Evolutionary conservation across 2,329 filamentous ascomycete species (phyloP).

Genomic region (Colletotrichum sp.): DNA sequence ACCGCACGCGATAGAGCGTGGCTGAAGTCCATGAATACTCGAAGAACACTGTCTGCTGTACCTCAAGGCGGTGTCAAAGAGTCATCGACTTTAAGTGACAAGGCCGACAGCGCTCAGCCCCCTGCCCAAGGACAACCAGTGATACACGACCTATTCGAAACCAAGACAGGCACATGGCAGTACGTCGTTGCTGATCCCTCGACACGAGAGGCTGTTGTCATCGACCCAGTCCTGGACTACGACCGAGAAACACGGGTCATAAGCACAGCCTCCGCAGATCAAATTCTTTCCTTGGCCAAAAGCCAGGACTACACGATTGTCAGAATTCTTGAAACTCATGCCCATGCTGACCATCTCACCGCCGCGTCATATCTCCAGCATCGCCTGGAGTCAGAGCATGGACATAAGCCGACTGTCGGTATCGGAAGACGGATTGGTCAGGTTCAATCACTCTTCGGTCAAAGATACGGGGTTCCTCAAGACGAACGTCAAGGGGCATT

Average conservation of each 20-base stretch:
- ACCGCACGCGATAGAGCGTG: neutral
- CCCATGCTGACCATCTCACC: slow-evolving; percentile 65
- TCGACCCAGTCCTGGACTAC: slow-evolving; percentile 67
- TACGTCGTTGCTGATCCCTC: slow-evolving; percentile 61
- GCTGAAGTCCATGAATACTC: neutral
- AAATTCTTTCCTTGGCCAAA: slow-evolving; percentile 46
- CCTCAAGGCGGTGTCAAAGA: neutral
- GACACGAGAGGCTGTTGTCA: slow-evolving; percentile 55
- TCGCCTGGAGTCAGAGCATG: slow-evolving; percentile 38
- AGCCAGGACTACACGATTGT: slow-evolving; percentile 51
- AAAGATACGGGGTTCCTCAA: slow-evolving; percentile 47
- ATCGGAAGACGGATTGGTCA: slow-evolving; percentile 58
- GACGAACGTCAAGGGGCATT: slow-evolving; percentile 52
- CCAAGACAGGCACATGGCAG: slow-evolving; percentile 57
- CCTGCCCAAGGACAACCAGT: slow-evolving; percentile 28
- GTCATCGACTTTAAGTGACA: neutral
- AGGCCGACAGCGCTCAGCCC: neutral
- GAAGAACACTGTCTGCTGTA: neutral
- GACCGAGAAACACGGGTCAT: slow-evolving; percentile 46
- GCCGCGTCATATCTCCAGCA: slow-evolving; percentile 61
- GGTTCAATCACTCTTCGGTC: slow-evolving; percentile 55
- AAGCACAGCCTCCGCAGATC: slow-evolving; percentile 56
- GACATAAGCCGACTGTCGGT: slow-evolving; percentile 46
- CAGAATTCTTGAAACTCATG: slow-evolving; percentile 66
- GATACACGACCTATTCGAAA: slow-evolving; percentile 43